Percentiles rank a stretch among this genome's conserved stretches.
phyloP scores from a whole-genome alignment of 2,329 filamentous ascomycete species.

The Zymoseptoria tritici region DNA sequence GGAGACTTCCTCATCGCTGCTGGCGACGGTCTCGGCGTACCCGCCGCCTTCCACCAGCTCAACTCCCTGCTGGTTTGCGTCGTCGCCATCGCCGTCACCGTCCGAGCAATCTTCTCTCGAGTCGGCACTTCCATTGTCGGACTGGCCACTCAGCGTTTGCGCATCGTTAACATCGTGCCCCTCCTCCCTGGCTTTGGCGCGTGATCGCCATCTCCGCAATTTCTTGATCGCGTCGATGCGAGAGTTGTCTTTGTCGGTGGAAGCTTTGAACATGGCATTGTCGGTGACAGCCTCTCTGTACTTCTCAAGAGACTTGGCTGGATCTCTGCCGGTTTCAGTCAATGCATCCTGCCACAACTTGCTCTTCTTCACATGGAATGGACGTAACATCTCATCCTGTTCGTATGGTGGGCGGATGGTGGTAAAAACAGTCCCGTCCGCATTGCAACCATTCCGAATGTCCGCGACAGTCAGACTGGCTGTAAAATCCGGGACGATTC shows the following conservation, averaged over 20 bases:
- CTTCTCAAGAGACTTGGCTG: background rate
- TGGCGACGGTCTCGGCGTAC: background rate
- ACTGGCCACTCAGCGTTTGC: background rate
- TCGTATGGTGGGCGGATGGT: background rate
- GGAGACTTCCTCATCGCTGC: background rate
- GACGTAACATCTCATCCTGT: background rate
- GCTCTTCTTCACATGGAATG: background rate
- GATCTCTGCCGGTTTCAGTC: background rate
- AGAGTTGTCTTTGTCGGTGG: background rate
- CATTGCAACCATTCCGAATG: background rate
- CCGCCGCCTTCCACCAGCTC: background rate
- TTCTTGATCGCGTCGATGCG: background rate
- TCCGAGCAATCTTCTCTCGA: background rate
- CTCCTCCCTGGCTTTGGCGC: background rate
- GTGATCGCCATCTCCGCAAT: background rate
- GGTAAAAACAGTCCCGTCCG: background rate
- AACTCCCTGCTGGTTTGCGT: background rate
- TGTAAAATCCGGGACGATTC: background rate
- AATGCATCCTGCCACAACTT: background rate
- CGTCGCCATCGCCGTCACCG: background rate
- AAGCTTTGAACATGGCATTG: background rate
- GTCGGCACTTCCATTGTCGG: background rate
- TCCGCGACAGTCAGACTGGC: background rate
- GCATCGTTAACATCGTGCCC: background rate
- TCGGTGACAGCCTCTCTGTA: background rate